Evolutionary conservation across 169 alveolate species (phyloP).

Genomic region (Plasmodium chabaudi): DNA sequence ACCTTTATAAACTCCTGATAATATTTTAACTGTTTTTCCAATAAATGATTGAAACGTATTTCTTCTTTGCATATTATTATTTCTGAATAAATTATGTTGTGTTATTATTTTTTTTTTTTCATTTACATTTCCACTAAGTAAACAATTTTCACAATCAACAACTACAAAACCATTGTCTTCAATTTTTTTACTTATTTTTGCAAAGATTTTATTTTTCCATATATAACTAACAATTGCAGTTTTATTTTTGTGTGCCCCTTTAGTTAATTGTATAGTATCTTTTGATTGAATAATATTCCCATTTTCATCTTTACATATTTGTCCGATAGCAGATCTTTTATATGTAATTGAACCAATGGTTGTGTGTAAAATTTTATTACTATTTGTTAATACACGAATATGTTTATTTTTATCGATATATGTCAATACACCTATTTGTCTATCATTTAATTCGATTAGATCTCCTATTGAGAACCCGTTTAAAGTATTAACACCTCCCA

Average conservation of each 20-base stretch:
- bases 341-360: constrained; percentile 80
- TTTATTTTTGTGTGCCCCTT: constrained; percentile 81
- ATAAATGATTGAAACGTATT: constrained; percentile 75
- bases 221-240: constrained; percentile 80
- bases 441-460: constrained; percentile 85
- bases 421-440: constrained; percentile 88
- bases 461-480: constrained; percentile 89
- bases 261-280: constrained; percentile 78
- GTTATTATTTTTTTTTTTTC: constrained; percentile 68
- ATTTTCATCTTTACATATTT: constrained; percentile 82
- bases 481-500: constrained; percentile 78
- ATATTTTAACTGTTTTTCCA: constrained; percentile 86
- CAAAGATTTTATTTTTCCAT: constrained; percentile 83
- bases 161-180: constrained; percentile 76
- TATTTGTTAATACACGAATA: constrained; percentile 80
- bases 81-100: constrained; percentile 38
- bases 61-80: constrained; percentile 26
- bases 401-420: constrained; percentile 84
- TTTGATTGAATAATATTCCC: constrained; percentile 76
- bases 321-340: constrained; percentile 82
- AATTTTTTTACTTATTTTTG: constrained; percentile 78
- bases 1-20: constrained; percentile 86
- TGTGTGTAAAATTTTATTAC: constrained; percentile 55
- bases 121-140: constrained; percentile 21
- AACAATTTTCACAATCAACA: constrained; percentile 51